A percentile compares a stretch with the other conserved stretches of the same genome.
phyloP scores from a whole-genome alignment of 2,329 filamentous ascomycete genomes.

The Dactylonectria macrodidyma region DNA sequence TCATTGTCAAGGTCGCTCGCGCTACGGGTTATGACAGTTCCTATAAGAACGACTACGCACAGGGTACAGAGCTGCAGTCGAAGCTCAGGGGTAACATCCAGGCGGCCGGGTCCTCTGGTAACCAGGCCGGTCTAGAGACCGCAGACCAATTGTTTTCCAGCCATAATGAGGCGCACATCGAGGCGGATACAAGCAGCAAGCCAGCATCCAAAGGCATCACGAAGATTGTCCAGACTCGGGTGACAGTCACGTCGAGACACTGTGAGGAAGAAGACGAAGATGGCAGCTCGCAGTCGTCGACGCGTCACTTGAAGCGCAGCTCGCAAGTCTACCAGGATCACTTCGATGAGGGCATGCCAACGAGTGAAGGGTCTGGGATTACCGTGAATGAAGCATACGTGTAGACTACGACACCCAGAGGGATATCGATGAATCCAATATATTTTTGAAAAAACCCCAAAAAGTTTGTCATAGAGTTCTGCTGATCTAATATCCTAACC shows the following conservation, averaged over 20 bases:
- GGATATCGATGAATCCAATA: no score
- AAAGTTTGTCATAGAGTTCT: no score
- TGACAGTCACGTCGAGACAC: slow-evolving; percentile 32
- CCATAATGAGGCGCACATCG: no score
- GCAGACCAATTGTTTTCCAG: no score
- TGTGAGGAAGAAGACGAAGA: slow-evolving; percentile 33
- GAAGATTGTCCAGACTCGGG: slow-evolving; percentile 40
- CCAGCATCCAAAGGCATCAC: slow-evolving; percentile 34
- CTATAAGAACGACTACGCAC: slow-evolving; percentile 4
- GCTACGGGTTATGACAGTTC: slow-evolving; percentile 42
- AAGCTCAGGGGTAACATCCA: slow-evolving; percentile 16
- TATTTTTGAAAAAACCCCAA: no score
- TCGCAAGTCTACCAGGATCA: no score
- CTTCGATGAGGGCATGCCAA: background rate
- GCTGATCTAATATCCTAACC: no score
- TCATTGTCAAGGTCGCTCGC: slow-evolving; percentile 37
- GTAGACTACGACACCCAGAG: background rate
- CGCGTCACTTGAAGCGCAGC: slow-evolving; percentile 31
- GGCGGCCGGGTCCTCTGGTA: no score
- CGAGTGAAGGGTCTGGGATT: background rate
- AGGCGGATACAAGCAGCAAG: slow-evolving; percentile 5
- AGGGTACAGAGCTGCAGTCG: slow-evolving; percentile 35
- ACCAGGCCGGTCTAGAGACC: no score
- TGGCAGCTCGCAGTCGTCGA: slow-evolving; percentile 39
- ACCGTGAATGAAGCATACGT: background rate